A percentile compares a stretch with the other conserved stretches of the same genome.
Conservation (phyloP, 768 basidiomycete genomes). For the Lactarius akahatsu region DNA sequence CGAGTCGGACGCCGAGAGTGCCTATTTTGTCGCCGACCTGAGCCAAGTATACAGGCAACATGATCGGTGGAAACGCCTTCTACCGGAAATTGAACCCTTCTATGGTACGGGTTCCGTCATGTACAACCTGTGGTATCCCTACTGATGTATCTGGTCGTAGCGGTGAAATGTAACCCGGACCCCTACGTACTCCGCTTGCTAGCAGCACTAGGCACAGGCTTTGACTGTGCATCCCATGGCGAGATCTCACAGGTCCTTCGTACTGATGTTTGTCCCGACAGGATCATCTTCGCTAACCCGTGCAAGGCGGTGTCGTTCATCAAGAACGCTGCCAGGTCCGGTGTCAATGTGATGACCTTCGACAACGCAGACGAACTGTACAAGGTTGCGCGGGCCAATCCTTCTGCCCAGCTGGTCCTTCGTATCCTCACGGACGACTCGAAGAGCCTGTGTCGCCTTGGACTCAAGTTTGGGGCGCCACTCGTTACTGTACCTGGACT, state of each 20-base stretch:
- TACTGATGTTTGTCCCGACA: conserved; percentile 69
- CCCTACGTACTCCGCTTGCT: conserved; percentile 90
- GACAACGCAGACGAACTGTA: conserved; percentile 95
- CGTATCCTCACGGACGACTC: conserved; percentile 99
- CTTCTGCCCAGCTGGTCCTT: conserved; percentile 80
- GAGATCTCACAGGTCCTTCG: conserved; percentile 83
- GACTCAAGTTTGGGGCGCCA: conserved; percentile 95
- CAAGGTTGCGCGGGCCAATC: conserved; percentile 84
- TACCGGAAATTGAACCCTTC: conserved; percentile 89
- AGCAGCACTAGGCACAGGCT: conserved; percentile 86
- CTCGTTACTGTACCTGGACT: conserved; percentile 76
- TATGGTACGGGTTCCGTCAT: conserved; percentile 64
- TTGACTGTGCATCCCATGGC: conserved; percentile 95
- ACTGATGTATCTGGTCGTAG: conserved; percentile 58
- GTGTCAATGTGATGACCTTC: conserved; percentile 95
- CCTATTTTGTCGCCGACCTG: conserved; percentile 96
- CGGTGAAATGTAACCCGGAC: conserved; percentile 98
- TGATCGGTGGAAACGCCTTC: conserved; percentile 70
- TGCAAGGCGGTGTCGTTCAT: conserved; percentile 97
- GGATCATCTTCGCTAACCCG: conserved; percentile 97
- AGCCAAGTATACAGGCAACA: conserved; percentile 84
- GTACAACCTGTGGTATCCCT: conserved; percentile 30
- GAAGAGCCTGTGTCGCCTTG: conserved; percentile 89
- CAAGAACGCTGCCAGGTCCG: conserved; percentile 72
- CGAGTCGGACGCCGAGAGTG: conserved; percentile 79